phyloP scores from a whole-genome alignment of 495 filamentous ascomycete species.

The Lophium mytilinum region DNA sequence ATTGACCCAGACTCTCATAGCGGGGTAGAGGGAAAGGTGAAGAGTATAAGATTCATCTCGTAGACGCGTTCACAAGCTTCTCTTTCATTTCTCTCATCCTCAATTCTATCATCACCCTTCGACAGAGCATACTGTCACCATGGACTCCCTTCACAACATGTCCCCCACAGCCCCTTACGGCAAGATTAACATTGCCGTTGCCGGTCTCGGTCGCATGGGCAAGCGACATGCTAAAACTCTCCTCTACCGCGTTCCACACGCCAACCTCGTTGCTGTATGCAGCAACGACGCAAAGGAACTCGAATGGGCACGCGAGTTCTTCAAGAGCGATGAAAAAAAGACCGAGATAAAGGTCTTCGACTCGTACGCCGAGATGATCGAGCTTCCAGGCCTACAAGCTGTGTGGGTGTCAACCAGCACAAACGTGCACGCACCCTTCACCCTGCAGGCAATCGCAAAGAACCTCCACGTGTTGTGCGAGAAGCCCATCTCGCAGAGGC shows the following conservation, averaged over 20 bases:
- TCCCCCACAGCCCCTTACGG: no score
- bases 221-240: conserved; percentile 19
- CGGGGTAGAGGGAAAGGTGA: no score
- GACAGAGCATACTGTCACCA: no score
- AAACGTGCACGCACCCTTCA: conserved; percentile 48
- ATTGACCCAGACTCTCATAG: no score
- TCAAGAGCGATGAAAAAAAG: conserved; percentile 5
- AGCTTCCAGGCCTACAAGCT: conserved; percentile 46
- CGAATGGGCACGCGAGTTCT: conserved; percentile 5
- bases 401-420: conserved; percentile 47
- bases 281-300: conserved; percentile 13
- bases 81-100: no score
- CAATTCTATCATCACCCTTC: no score
- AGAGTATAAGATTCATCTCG: no score
- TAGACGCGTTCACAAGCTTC: no score
- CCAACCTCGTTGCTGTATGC: conserved; percentile 21
- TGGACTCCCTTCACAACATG: no score
- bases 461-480: conserved; percentile 50
- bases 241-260: conserved; percentile 15
- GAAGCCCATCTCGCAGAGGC: conserved; percentile 45
- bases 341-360: conserved; percentile 35
- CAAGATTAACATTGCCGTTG: conserved; percentile 21
- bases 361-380: conserved; percentile 50
- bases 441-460: conserved; percentile 47
- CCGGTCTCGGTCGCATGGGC: conserved; percentile 23